A percentile compares a stretch with the other conserved stretches of the same genome.
These are phyloP conservation scores for Gracilaria caudata DNA, from an alignment of 23 red algal genomes.

Conservation along the genomic window DNA sequence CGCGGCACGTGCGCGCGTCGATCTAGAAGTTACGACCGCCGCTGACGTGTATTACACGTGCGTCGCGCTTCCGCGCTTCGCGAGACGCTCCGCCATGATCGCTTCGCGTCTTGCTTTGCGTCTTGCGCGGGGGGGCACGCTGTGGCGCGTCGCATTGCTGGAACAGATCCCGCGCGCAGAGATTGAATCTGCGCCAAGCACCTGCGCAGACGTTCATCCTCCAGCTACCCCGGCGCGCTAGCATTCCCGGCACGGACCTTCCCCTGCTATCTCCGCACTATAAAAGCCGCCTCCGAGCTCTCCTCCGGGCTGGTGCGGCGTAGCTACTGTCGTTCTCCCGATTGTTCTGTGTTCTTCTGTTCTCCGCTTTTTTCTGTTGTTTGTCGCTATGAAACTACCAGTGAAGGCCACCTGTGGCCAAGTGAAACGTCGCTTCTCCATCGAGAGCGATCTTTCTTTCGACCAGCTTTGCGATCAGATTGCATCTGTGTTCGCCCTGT, in stretches of 20 bases:
- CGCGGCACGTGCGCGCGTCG: too few species aligned
- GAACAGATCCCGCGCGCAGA: too few species aligned
- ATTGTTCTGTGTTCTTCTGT: neutral
- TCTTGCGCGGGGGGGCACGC: too few species aligned
- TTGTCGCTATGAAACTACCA: constrained; percentile 3
- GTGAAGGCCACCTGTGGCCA: constrained; percentile 18
- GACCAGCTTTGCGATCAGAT: neutral
- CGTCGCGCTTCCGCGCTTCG: too few species aligned
- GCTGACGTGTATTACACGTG: too few species aligned
- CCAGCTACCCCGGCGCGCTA: neutral
- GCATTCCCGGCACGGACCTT: neutral
- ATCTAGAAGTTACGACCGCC: too few species aligned
- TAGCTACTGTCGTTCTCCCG: too few species aligned
- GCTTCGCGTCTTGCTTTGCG: too few species aligned
- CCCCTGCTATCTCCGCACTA: neutral
- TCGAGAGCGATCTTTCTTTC: neutral
- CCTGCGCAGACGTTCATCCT: neutral
- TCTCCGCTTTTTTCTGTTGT: too few species aligned
- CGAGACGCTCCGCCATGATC: too few species aligned
- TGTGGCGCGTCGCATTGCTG: neutral
- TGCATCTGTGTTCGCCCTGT: neutral
- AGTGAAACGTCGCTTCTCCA: constrained; percentile 40
- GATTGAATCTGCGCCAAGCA: too few species aligned
- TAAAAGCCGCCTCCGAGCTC: neutral
- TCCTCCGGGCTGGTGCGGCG: too few species aligned